phyloP scores from a whole-genome alignment of 495 filamentous ascomycete genomes.

The Lasiosphaeria miniovina region DNA sequence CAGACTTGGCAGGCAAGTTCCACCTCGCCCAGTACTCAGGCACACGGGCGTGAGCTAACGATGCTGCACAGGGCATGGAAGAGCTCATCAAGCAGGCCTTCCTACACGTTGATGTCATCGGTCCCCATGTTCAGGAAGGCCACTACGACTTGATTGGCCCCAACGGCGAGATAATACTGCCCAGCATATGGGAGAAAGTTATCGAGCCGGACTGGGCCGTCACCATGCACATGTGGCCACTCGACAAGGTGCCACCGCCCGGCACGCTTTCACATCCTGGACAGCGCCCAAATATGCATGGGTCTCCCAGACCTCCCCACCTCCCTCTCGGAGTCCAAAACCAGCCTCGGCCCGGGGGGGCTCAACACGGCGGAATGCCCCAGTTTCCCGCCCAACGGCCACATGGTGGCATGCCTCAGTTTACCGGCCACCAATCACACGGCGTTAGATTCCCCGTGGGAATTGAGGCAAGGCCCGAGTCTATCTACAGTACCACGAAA shows the following conservation, averaged over 20 bases:
- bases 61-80: conserved; percentile 66
- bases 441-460: no score
- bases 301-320: no score
- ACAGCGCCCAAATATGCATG: no score
- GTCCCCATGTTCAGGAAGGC: conserved; percentile 75
- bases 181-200: conserved; percentile 80
- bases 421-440: no score
- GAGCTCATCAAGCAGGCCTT: conserved; percentile 85
- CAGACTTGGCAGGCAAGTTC: conserved; percentile 72
- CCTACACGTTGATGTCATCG: conserved; percentile 75
- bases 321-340: no score
- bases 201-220: conserved; percentile 85
- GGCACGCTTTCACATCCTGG: no score
- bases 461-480: no score
- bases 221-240: conserved; percentile 97
- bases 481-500: no score
- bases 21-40: background rate
- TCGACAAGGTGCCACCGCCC: conserved; percentile 45
- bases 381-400: no score
- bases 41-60: background rate
- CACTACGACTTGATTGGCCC: conserved; percentile 84
- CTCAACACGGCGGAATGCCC: no score
- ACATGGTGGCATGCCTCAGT: no score
- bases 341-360: no score
- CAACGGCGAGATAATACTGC: conserved; percentile 83